phyloP scores from a whole-genome alignment of 2,329 filamentous ascomycete genomes.

The Tolypocladium ovalisporum region DNA sequence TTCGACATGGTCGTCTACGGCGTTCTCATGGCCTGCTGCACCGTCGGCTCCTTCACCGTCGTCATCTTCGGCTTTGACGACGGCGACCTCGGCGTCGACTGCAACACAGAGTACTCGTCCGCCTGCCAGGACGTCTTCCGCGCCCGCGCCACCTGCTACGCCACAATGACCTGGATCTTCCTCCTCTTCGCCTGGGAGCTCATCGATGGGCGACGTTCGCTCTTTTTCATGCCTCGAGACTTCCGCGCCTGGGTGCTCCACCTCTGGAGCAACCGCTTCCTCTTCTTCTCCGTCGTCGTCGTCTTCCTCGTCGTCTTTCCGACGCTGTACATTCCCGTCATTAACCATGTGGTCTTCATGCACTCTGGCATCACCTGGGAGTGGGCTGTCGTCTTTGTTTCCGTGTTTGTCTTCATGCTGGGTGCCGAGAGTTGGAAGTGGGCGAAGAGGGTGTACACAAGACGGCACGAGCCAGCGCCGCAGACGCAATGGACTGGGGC shows the following conservation, averaged over 20 bases:
- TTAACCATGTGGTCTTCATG: conserved; percentile 46
- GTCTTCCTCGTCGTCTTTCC: conserved; percentile 36
- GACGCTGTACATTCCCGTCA: conserved; percentile 44
- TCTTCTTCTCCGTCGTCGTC: conserved; percentile 49
- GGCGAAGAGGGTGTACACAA: conserved; percentile 34
- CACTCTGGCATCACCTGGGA: conserved; percentile 49
- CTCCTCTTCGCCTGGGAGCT: conserved; percentile 70
- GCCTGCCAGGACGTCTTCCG: conserved; percentile 53
- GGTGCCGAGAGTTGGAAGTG: conserved; percentile 50
- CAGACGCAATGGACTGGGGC: not conserved
- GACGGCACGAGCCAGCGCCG: not conserved
- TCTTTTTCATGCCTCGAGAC: conserved; percentile 61
- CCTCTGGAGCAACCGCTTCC: conserved; percentile 59
- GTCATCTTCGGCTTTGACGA: conserved; percentile 39
- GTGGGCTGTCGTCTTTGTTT: conserved; percentile 49
- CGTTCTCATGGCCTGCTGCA: conserved; percentile 54
- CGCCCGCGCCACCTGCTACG: conserved; percentile 61
- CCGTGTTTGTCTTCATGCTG: conserved; percentile 41
- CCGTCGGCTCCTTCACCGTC: conserved; percentile 38
- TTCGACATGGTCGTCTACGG: conserved; percentile 58
- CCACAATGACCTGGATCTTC: conserved; percentile 64
- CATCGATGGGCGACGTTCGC: conserved; percentile 56
- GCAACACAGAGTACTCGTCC: conserved; percentile 44
- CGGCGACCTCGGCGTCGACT: conserved; percentile 42
- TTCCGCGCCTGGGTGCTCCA: conserved; percentile 56